Percentiles rank a stretch among this genome's conserved stretches.
phyloP scores from a whole-genome alignment of 495 filamentous ascomycete species.

The Aspergillus bridgeri region DNA sequence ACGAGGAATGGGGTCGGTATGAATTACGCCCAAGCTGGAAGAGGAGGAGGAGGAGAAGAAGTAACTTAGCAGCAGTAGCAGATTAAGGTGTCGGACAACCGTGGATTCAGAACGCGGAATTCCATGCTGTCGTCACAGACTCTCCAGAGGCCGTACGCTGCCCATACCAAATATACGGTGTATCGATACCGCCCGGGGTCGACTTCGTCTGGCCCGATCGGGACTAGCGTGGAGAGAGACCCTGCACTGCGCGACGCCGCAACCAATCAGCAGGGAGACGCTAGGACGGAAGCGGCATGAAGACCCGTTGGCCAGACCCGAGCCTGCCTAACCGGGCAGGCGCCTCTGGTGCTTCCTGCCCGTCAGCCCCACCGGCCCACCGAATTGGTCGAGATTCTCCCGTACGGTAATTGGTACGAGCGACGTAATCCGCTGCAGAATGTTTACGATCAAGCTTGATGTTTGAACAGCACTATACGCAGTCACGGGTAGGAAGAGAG shows the following conservation, averaged over 20 bases:
- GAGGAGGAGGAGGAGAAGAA: not conserved
- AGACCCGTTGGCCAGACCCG: not conserved
- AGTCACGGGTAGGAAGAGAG: too few species aligned
- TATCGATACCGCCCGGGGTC: too few species aligned
- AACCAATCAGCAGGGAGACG: not conserved
- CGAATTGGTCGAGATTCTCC: not conserved
- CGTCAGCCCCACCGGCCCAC: not conserved
- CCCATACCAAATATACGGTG: too few species aligned
- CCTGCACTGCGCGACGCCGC: not conserved
- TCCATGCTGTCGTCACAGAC: not conserved
- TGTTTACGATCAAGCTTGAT: too few species aligned
- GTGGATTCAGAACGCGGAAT: too few species aligned
- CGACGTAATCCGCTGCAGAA: not conserved
- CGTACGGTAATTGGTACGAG: not conserved
- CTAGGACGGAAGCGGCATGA: not conserved
- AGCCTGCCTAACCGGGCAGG: not conserved
- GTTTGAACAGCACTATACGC: too few species aligned
- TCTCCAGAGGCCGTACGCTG: not conserved
- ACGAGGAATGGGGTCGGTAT: not conserved
- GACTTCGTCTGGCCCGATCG: not conserved
- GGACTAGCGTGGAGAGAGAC: not conserved
- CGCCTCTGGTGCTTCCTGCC: not conserved
- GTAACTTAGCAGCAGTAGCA: not conserved
- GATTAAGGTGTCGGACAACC: not conserved
- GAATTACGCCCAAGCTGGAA: not conserved